Evolutionary conservation across 2,329 filamentous ascomycete genomes (phyloP).

Genomic region (Penicillium olsonii): DNA sequence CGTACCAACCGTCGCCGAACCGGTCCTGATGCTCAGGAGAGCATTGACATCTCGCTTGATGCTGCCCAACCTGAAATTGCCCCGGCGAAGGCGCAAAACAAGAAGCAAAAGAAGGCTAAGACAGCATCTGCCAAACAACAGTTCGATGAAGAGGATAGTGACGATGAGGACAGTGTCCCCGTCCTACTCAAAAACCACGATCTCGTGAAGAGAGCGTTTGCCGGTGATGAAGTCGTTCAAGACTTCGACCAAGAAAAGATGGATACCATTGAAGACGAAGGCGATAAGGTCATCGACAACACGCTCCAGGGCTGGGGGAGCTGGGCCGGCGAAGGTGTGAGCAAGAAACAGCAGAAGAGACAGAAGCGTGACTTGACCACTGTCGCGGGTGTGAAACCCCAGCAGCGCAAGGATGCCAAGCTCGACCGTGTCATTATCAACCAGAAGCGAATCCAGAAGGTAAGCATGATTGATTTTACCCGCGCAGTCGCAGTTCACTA

Average conservation of each 20-base stretch:
- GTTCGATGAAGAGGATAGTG: slow-evolving; percentile 48
- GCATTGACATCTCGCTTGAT: slow-evolving; percentile 37
- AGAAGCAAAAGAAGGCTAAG: slow-evolving; percentile 25
- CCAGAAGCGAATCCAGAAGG: slow-evolving; percentile 87
- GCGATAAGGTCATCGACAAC: slow-evolving; percentile 77
- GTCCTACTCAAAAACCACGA: slow-evolving; percentile 56
- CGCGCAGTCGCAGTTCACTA: slow-evolving; percentile 3
- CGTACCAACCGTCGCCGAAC: slow-evolving; percentile 34
- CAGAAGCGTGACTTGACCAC: slow-evolving; percentile 54
- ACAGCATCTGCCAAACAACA: slow-evolving; percentile 20
- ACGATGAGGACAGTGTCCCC: slow-evolving; percentile 44
- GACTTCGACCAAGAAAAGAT: slow-evolving; percentile 82
- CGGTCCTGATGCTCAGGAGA: slow-evolving; percentile 29
- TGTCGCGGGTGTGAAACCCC: slow-evolving; percentile 69
- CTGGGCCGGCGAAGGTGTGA: slow-evolving; percentile 84
- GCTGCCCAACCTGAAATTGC: slow-evolving; percentile 17
- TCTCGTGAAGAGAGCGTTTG: slow-evolving; percentile 81
- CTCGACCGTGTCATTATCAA: slow-evolving; percentile 86
- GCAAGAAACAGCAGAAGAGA: slow-evolving; percentile 64
- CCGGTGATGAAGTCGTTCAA: slow-evolving; percentile 77
- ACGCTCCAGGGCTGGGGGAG: slow-evolving; percentile 93
- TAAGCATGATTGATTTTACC: slow-evolving; percentile 38
- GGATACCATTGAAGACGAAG: slow-evolving; percentile 70
- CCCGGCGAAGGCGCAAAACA: slow-evolving; percentile 19
- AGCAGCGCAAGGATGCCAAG: slow-evolving; percentile 78